phyloP scores from a whole-genome alignment of 352 stramenopile species.

The Elongisporangium anandrum region DNA sequence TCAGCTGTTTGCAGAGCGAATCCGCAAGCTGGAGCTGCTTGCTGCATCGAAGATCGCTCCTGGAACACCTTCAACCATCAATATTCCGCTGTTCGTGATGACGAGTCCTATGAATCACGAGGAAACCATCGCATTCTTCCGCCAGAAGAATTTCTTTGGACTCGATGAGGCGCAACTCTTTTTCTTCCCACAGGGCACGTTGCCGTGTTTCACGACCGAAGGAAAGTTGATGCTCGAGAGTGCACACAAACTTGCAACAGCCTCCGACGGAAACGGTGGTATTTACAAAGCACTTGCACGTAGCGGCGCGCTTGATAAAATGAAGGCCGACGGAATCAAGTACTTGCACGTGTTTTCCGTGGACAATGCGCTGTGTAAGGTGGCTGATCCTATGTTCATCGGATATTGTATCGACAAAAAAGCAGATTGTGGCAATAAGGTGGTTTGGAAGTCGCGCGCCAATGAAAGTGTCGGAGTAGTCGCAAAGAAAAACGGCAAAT shows the following conservation, averaged over 20 bases:
- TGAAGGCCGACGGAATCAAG: conserved; percentile 85
- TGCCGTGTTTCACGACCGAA: conserved; percentile 93
- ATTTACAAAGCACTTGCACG: conserved; percentile 91
- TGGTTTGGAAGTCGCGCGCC: conserved; percentile 91
- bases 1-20: conserved; percentile 91
- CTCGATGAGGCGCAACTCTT: conserved; percentile 83
- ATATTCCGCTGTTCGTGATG: conserved; percentile 95
- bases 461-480: conserved; percentile 94
- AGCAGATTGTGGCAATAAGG: conserved; percentile 96
- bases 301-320: conserved; percentile 85
- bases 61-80: background rate
- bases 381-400: conserved; percentile 95
- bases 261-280: conserved; percentile 98
- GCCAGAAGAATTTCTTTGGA: conserved; percentile 89
- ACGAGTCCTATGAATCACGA: conserved; percentile 96
- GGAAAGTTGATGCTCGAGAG: conserved; percentile 97
- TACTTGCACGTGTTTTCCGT: conserved; percentile 97
- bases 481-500: conserved; percentile 71
- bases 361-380: conserved; percentile 97
- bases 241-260: conserved; percentile 74
- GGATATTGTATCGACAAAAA: conserved; percentile 93
- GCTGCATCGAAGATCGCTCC: conserved; percentile 17
- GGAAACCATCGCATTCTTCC: conserved; percentile 90
- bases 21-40: conserved; percentile 61
- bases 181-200: conserved; percentile 96